phyloP scores from a whole-genome alignment of 768 basidiomycete species.

The Leccinum boreale region DNA sequence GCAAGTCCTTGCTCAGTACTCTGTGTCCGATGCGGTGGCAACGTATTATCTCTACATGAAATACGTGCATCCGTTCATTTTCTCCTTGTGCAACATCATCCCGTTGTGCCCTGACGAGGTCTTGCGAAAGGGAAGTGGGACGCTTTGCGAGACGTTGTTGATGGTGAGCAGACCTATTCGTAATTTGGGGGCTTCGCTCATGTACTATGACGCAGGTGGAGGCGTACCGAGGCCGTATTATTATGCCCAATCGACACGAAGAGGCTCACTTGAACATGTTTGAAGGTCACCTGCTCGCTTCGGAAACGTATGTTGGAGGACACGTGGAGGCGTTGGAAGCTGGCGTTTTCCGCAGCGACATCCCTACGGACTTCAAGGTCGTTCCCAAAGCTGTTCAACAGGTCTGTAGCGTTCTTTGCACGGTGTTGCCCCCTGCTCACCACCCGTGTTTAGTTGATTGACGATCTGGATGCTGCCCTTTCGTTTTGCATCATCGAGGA shows the following conservation, averaged over 20 bases:
- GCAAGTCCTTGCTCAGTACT: constrained; percentile 92
- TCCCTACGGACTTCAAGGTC: constrained; percentile 92
- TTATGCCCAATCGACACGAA: constrained; percentile 98
- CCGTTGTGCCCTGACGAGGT: constrained; percentile 97
- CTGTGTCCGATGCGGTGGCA: constrained; percentile 99
- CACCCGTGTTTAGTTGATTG: constrained; percentile 64
- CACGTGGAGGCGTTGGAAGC: constrained; percentile 99
- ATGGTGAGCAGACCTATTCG: constrained; percentile 64
- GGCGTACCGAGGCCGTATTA: constrained; percentile 86
- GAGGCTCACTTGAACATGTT: constrained; percentile 90
- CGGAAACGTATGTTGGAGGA: constrained; percentile 98
- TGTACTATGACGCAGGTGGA: constrained; percentile 66
- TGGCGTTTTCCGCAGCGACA: constrained; percentile 96
- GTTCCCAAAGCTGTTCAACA: constrained; percentile 82
- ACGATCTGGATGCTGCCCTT: constrained; percentile 90
- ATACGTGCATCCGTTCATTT: constrained; percentile 99
- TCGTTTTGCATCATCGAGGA: constrained; percentile 88
- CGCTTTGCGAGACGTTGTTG: constrained; percentile 93
- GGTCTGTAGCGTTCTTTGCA: constrained; percentile 39
- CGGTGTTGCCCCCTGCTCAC: neutral
- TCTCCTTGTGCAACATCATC: constrained; percentile 98
- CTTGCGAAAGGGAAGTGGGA: constrained; percentile 91
- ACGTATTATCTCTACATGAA: constrained; percentile 99
- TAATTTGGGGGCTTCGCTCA: constrained; percentile 2
- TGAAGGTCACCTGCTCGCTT: constrained; percentile 93